Percentiles rank a stretch among this genome's conserved stretches.
Evolutionary conservation across 345 rosid genomes (phyloP).

Genomic region (Ceriops decandra): DNA sequence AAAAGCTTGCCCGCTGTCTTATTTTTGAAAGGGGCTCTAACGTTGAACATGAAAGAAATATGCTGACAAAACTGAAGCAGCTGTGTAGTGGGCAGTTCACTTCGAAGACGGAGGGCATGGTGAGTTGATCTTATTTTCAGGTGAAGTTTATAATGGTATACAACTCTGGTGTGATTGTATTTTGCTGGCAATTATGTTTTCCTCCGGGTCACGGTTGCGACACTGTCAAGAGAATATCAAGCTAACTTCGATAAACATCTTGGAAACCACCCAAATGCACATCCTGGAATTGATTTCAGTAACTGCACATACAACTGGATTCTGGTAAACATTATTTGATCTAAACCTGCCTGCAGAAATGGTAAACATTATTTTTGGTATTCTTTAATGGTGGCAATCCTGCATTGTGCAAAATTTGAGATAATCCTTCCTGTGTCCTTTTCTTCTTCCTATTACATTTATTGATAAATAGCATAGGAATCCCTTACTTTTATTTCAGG

Average conservation of each 20-base stretch:
- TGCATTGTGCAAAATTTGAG: too few relatives aligned
- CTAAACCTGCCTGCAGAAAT: conserved; percentile 76
- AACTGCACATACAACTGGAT: conserved; percentile 81
- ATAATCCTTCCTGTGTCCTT: neutral
- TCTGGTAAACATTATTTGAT: conserved; percentile 65
- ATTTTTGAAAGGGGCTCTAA: conserved; percentile 66
- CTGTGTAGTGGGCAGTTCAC: conserved; percentile 61
- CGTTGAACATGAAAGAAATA: conserved; percentile 71
- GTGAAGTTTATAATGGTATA: neutral
- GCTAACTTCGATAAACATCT: conserved; percentile 65
- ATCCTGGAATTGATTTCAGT: conserved; percentile 82
- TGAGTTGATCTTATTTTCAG: conserved; percentile 22
- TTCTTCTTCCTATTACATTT: neutral
- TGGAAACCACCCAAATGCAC: conserved; percentile 37
- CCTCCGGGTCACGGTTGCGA: conserved; percentile 72
- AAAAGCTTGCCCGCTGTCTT: conserved; percentile 61
- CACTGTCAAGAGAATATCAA: conserved; percentile 81
- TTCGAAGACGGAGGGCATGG: conserved; percentile 85
- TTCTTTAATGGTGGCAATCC: too few relatives aligned
- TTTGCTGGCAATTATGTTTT: neutral
- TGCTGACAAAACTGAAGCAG: conserved; percentile 69
- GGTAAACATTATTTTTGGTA: conserved; percentile 35
- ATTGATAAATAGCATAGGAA: neutral
- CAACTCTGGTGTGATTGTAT: neutral
- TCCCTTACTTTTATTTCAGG: conserved; percentile 35